These are phyloP conservation scores for Pleurotus giganteus DNA, from an alignment of 768 basidiomycete species.

Conservation along the genomic window DNA sequence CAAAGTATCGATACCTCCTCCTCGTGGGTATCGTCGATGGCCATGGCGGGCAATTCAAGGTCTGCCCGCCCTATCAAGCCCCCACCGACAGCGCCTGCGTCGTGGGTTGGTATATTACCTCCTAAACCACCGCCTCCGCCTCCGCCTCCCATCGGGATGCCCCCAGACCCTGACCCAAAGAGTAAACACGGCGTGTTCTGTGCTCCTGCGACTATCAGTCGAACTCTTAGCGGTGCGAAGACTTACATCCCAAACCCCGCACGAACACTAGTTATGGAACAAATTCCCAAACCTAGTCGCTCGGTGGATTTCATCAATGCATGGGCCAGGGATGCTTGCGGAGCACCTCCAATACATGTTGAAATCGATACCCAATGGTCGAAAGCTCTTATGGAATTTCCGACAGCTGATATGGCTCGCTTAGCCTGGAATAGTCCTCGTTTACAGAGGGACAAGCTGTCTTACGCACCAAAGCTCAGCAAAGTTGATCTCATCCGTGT, in stretches of 20 bases:
- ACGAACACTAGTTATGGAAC: slow-evolving; percentile 55
- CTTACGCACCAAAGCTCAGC: neutral
- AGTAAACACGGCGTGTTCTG: slow-evolving; percentile 48
- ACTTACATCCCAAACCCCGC: slow-evolving; percentile 44
- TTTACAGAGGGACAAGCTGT: slow-evolving; percentile 33
- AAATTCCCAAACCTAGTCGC: slow-evolving; percentile 49
- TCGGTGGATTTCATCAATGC: slow-evolving; percentile 35
- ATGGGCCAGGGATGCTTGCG: slow-evolving; percentile 42
- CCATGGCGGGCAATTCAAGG: slow-evolving; percentile 22
- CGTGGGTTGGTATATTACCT: slow-evolving; percentile 10
- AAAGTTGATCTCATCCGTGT: slow-evolving; percentile 43
- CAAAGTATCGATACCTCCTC: slow-evolving; percentile 15
- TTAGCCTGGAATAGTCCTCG: slow-evolving; percentile 51
- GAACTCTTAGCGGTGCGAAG: slow-evolving; percentile 18
- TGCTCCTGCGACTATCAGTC: slow-evolving; percentile 18
- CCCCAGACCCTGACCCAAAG: slow-evolving; percentile 40
- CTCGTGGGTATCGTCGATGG: slow-evolving; percentile 43
- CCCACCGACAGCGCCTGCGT: slow-evolving; percentile 5
- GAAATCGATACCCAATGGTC: slow-evolving; percentile 38
- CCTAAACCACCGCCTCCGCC: slow-evolving; percentile 18
- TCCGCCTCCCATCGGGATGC: slow-evolving; percentile 39
- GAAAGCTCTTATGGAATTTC: slow-evolving; percentile 54
- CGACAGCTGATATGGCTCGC: slow-evolving; percentile 39
- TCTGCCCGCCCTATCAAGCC: neutral
- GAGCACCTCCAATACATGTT: slow-evolving; percentile 34